Percentiles rank a stretch among this genome's conserved stretches.
phyloP scores from a whole-genome alignment of 1,284 basidiomycete genomes.

The Ustilago loliicola region DNA sequence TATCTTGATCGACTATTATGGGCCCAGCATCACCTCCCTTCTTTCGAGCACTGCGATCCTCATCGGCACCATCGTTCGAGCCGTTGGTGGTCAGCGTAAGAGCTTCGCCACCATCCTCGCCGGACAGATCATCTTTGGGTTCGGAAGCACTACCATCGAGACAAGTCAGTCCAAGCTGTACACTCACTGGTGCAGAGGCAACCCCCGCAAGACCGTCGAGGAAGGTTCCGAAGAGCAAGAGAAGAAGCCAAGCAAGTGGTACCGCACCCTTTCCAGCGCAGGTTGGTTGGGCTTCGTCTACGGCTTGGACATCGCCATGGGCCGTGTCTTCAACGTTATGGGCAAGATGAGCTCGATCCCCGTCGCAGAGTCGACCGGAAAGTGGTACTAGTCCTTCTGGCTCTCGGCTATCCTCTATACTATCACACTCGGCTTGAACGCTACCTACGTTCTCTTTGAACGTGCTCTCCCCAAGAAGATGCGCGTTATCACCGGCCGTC shows the following conservation, averaged over 20 bases:
- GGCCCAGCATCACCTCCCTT: conserved; percentile 56
- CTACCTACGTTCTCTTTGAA: conserved; percentile 70
- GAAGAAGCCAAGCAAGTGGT: conserved; percentile 9
- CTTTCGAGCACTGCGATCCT: conserved; percentile 66
- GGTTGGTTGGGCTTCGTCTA: conserved; percentile 57
- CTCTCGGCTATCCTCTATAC: conserved; percentile 68
- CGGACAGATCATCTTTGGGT: conserved; percentile 63
- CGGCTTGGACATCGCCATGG: conserved; percentile 69
- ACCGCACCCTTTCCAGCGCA: conserved; percentile 16
- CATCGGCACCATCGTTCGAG: conserved; percentile 68
- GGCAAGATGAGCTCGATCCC: conserved; percentile 69
- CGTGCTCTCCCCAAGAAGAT: conserved; percentile 66
- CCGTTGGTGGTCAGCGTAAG: conserved; percentile 46
- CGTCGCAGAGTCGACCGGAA: conserved; percentile 69
- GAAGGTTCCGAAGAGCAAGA: neutral
- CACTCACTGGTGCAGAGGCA: conserved; percentile 49
- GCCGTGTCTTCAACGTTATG: conserved; percentile 54
- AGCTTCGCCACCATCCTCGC: conserved; percentile 55
- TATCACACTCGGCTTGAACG: conserved; percentile 60
- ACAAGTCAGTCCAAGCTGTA: conserved; percentile 66
- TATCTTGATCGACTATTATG: conserved; percentile 72
- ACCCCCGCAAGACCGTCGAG: neutral
- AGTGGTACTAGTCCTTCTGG: conserved; percentile 71
- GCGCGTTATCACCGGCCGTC: conserved; percentile 59
- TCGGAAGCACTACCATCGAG: conserved; percentile 68